Conservation (phyloP, 2,329 filamentous ascomycete genomes). For the Xenoacremonium recifei region DNA sequence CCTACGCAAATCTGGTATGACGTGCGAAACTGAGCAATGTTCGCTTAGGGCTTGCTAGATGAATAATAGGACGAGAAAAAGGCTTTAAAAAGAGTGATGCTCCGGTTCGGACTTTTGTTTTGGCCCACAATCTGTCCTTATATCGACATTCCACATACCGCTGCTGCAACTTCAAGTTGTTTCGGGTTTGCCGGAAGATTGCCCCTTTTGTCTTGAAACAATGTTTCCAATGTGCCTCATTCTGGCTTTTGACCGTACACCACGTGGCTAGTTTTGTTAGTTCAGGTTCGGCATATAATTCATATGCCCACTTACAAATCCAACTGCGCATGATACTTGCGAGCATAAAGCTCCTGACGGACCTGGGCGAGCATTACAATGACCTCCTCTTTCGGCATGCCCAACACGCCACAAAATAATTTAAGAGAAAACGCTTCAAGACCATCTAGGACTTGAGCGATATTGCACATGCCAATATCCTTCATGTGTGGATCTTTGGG, state of each 20-base stretch:
- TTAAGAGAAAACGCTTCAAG: constrained; percentile 8
- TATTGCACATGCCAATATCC: constrained; percentile 29
- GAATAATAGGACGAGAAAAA: too few species aligned
- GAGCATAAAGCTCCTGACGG: constrained; percentile 4
- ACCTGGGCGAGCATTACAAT: constrained; percentile 5
- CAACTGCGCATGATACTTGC: constrained; percentile 4
- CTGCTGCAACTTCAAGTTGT: too few species aligned
- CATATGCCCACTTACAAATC: constrained; percentile 11
- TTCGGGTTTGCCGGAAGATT: too few species aligned
- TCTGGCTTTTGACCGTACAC: constrained; percentile 9
- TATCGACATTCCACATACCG: too few species aligned
- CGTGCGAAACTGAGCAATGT: too few species aligned
- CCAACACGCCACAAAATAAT: constrained; percentile 8
- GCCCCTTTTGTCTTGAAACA: too few species aligned
- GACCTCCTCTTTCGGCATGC: constrained; percentile 6
- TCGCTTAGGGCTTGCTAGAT: too few species aligned
- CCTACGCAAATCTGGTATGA: too few species aligned
- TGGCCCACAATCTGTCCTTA: too few species aligned
- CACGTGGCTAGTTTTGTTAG: constrained; percentile 5
- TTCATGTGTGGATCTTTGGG: constrained; percentile 29
- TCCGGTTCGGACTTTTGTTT: too few species aligned
- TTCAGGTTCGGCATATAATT: neutral
- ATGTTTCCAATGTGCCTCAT: too few species aligned
- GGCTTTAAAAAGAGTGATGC: too few species aligned
- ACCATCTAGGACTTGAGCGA: constrained; percentile 7